These are phyloP conservation scores for Solanum ossicruentum DNA, from an alignment of 257 asterid genomes.

Conservation along the genomic window DNA sequence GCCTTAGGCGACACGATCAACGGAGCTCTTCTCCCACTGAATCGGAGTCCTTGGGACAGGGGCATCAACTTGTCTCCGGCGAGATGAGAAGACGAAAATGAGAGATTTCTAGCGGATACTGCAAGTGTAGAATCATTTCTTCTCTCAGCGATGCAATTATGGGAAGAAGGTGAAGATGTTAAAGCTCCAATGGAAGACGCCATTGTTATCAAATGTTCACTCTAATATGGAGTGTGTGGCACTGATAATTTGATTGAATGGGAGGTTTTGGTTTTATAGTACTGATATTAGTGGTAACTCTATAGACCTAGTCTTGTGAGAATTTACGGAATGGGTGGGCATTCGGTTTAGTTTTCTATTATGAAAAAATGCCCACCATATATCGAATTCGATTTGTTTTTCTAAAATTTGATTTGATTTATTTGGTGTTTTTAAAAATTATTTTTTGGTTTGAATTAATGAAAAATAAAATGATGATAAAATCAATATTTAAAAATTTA, in stretches of 20 bases:
- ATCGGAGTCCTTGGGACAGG: conserved; percentile 12
- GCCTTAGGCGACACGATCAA: conserved; percentile 68
- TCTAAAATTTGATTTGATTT: no score
- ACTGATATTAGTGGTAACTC: neutral
- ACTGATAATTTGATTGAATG: neutral
- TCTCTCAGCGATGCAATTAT: neutral
- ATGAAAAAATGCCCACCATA: no score
- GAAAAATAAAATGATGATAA: no score
- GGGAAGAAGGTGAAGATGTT: neutral
- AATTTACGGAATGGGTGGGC: neutral
- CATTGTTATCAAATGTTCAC: conserved; percentile 6
- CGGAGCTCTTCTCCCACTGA: conserved; percentile 15
- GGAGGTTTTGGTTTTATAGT: neutral
- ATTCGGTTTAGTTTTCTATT: no score
- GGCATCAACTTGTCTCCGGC: conserved; percentile 24
- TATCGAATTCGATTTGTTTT: no score
- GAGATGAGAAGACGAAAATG: conserved; percentile 38
- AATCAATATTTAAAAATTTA: no score
- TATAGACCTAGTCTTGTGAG: neutral
- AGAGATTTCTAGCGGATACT: conserved; percentile 30
- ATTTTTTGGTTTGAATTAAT: no score
- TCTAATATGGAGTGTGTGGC: neutral
- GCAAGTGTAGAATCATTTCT: conserved; percentile 13
- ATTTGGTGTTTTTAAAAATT: no score
- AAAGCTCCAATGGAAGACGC: conserved; percentile 19